A percentile compares a stretch with the other conserved stretches of the same genome.
These are phyloP conservation scores for Niebla homalea DNA, from an alignment of 495 filamentous ascomycete species.

Conservation along the genomic window DNA sequence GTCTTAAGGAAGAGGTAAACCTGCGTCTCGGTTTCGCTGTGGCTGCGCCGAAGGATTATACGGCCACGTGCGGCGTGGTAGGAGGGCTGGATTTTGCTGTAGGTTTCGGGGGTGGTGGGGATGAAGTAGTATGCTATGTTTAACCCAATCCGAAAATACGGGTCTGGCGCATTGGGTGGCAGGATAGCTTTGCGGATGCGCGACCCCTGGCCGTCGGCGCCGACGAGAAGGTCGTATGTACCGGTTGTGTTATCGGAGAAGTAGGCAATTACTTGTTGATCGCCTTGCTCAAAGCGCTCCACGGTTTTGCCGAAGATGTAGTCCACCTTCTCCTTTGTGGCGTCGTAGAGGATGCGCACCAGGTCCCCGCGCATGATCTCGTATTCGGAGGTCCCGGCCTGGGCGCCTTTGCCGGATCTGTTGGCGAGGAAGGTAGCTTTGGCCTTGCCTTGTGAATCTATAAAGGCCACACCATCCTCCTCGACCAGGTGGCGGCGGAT, in stretches of 20 bases:
- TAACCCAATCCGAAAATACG: slow-evolving; percentile 17
- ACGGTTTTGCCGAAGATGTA: slow-evolving; percentile 23
- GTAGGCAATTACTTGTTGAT: slow-evolving; percentile 1
- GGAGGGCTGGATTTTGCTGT: slow-evolving; percentile 9
- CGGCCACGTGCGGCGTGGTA: slow-evolving; percentile 20
- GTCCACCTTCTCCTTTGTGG: slow-evolving; percentile 19
- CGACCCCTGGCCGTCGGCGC: slow-evolving; percentile 25
- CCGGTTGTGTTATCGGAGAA: neutral
- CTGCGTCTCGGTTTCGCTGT: slow-evolving; percentile 5
- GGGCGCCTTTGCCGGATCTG: slow-evolving; percentile 10
- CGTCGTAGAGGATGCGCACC: slow-evolving; percentile 26
- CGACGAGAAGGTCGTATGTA: slow-evolving; percentile 27
- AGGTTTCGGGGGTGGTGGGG: slow-evolving; percentile 8
- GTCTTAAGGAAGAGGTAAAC: slow-evolving; percentile 4
- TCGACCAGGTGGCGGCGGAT: slow-evolving; percentile 14
- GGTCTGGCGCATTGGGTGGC: slow-evolving; percentile 19
- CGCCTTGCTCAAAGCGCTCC: slow-evolving; percentile 4
- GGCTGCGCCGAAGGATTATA: slow-evolving; percentile 12
- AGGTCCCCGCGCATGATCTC: slow-evolving; percentile 40
- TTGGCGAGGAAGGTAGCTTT: slow-evolving; percentile 12
- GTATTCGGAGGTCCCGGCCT: slow-evolving; percentile 32
- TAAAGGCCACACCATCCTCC: slow-evolving; percentile 17
- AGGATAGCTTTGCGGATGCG: slow-evolving; percentile 25
- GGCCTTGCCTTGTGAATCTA: slow-evolving; percentile 13
- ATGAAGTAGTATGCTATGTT: slow-evolving; percentile 19